These are phyloP conservation scores for Chrysanthemum lavandulifolium DNA, from an alignment of 129 eudicot genomes.

Conservation along the genomic window DNA sequence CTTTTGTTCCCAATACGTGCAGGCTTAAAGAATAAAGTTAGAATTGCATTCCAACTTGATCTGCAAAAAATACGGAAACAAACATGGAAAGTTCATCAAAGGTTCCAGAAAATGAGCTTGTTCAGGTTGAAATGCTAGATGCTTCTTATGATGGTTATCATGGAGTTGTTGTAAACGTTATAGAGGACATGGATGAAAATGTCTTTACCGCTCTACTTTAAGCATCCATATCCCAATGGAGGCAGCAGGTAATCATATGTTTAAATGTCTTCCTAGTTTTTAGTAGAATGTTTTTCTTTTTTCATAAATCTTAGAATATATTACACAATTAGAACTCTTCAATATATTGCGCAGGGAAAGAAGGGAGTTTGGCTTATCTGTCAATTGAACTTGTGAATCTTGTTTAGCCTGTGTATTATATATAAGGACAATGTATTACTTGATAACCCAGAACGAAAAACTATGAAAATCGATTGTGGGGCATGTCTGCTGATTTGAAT, in stretches of 20 bases:
- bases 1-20: neutral
- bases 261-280: neutral
- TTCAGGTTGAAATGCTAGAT: conserved; percentile 27
- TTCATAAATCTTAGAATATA: neutral
- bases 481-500: neutral
- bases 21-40: conserved; percentile 17
- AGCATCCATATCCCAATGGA: conserved; percentile 52
- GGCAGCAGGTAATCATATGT: conserved; percentile 30
- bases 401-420: conserved; percentile 34
- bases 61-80: conserved; percentile 13
- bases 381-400: conserved; percentile 48
- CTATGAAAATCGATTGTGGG: too few relatives aligned
- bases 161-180: conserved; percentile 44
- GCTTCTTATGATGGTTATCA: conserved; percentile 38
- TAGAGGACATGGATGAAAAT: conserved; percentile 34
- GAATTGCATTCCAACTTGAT: conserved; percentile 15
- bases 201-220: conserved; percentile 40
- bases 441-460: neutral
- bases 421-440: too few relatives aligned
- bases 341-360: conserved; percentile 42
- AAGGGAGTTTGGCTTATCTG: conserved; percentile 59
- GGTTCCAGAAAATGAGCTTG: conserved; percentile 18
- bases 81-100: conserved; percentile 21
- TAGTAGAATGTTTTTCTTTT: neutral
- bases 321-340: neutral